phyloP scores from a whole-genome alignment of 179 eudicot genomes.

The Drosera spatulata region DNA sequence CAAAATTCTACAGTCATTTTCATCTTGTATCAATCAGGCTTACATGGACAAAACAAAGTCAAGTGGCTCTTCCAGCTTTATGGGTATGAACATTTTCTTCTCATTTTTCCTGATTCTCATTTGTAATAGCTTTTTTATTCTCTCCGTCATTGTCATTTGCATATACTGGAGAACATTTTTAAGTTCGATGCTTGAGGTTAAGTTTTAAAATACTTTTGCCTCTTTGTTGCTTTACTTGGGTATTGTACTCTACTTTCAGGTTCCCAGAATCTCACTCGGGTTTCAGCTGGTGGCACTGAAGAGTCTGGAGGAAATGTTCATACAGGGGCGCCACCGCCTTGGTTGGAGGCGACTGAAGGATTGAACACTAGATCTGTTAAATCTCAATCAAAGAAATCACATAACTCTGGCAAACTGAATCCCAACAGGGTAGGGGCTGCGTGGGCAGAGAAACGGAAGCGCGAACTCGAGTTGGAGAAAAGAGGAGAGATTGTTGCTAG shows the following conservation, averaged over 20 bases:
- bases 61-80: constrained; percentile 21
- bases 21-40: constrained; percentile 20
- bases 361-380: constrained; percentile 4
- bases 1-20: neutral
- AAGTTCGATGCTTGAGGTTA: too few relatives aligned
- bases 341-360: constrained; percentile 51
- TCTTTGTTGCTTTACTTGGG: too few relatives aligned
- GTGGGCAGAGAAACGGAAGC: constrained; percentile 91
- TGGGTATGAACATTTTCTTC: constrained; percentile 19
- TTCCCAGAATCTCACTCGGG: constrained; percentile 38
- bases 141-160: neutral
- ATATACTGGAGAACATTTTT: too few relatives aligned
- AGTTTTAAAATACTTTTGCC: too few relatives aligned
- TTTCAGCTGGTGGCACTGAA: constrained; percentile 23
- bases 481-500: constrained; percentile 47
- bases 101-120: neutral
- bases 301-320: constrained; percentile 56
- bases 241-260: constrained; percentile 21
- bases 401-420: constrained; percentile 51
- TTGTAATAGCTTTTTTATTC: too few relatives aligned
- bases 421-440: constrained; percentile 98
- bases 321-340: constrained; percentile 90
- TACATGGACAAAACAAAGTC: constrained; percentile 16
- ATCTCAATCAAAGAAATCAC: constrained; percentile 21
- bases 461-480: constrained; percentile 81